Base-by-base conservation (phyloP, 768 basidiomycete species). In the Kwoniella newhampshirensis region DNA sequence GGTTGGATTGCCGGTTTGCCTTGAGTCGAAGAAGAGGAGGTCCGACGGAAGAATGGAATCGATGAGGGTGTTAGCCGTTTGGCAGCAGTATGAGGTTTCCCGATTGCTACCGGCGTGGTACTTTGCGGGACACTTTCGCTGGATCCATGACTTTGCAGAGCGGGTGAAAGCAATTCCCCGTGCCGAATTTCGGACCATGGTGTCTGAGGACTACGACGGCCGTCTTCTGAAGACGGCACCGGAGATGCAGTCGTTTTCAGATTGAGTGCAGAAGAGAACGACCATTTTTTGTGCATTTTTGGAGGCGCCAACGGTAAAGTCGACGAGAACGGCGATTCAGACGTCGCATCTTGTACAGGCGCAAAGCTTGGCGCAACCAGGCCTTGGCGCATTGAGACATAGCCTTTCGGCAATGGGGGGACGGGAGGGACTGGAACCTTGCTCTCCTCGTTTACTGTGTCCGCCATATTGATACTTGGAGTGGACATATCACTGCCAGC, bases 251-350 rank as follows among this genome's bases (percentile, higher is more conserved):
- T 54, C 21, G 59, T 39, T 26, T 67, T 67, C 18, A 76, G 65
- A 42, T 66, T 73, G 35, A 76, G 57, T 1, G 71, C 73, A 7
- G 75, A 76, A 5, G 73, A 74, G 63, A 76, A 76, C 1, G 75
- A 76, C 73, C 73, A 76, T 60, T 76, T 76, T 51, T 76, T 76
- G 56, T 46, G 65, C 69, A 75, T 73, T 20, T 54, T 60, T 2
- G 63, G 59, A 9, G 56, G 49, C n/a, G 56, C 39, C 3, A 48
- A 23, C 2, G 58, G 51, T 15, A 58, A 57, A 15, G 57, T 27
- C 12, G 54, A n/a, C 12, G 58, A 54, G 13, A 42, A 32, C 3
- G 49, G 46, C 6, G 54, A 58, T 13, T 52, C 49, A 86, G 3
- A 85, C 84, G 48, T 58, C 9, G 49, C 54, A 30, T 52, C 51